Base-by-base conservation (phyloP, 495 filamentous ascomycete genomes). In the Trypethelium eluteriae region DNA sequence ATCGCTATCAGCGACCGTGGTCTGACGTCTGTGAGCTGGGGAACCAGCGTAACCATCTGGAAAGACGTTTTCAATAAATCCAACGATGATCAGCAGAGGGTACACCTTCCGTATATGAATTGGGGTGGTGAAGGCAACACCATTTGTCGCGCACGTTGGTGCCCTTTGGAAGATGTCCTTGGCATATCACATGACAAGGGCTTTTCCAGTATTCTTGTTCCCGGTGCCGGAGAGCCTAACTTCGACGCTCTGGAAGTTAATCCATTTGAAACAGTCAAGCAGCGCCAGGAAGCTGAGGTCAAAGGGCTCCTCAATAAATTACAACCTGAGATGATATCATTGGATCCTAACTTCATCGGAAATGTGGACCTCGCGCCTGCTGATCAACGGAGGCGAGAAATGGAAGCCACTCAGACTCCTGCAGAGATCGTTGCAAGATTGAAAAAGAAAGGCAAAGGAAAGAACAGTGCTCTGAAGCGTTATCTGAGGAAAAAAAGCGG, bases 221-320 rank as follows among this genome's bases (percentile, higher is more conserved):
- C 94, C 38, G 94, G 94, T 36, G 90, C 94, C 18, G 94, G 94
- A 65, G 94, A 98, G 78, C 88, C 94, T 62, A 98, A 98, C 82
- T 97, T 91, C 76, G 94, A 98, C 77, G 88, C 92, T 2, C 81
- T 96, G 12, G 95, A 98, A 75, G 80, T 86, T 65, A 98, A 98
- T 78, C 94, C 95, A n/a, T 97, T 94, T 82, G 95, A 98, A 77
- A 96, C 88, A 67, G 85, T 83, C 66, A 93, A 95, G 75, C 91
- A 97, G 79, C 84, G 93, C 71, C 92, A 93, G 76, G 94, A 98
- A 75, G 84, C 81, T n/a, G 94, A 98, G 74, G 92, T 98, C 68
- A 88, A 87, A 75, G 81, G 83, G 6, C 81, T 98, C 70, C 84
- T 98, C 67, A 91, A 92, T 80, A 98, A 98, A 80, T 80, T 98